Base-by-base conservation (phyloP, 2,329 filamentous ascomycete species). In the Mycosphaerella arachidis region DNA sequence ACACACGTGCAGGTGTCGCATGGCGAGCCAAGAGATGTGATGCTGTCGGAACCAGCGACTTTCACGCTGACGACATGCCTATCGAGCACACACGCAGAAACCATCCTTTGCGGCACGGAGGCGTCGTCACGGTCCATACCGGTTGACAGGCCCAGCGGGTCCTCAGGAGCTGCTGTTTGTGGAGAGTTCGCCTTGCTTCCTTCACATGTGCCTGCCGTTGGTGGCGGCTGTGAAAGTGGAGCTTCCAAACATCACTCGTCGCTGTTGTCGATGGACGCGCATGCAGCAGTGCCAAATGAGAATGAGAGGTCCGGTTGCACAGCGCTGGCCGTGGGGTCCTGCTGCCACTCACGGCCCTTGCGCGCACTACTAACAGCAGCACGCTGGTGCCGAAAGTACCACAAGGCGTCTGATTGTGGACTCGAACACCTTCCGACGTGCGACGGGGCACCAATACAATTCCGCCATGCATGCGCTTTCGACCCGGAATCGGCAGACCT, bases 391-490 rank as follows among this genome's bases (percentile, higher is more conserved):
- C 61, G 63, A 61, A 59, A 55, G 63, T 62, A 53, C 54, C 55
- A 63, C 61, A 63, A 53, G 58, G 63, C 61, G 63, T 59, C 58
- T 29, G 51, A 33, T 55, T 56, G 59, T 59, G 58, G 51, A 53
- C 58, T 58, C 60, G 56, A 56, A 48, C 59, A 56, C 45, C 57
- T 55, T 35, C 59, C 59, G 61, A 60, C 16, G 59, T 63, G 56
- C 53, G 45, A 65, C 63, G 63, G 57, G 53, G 61, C 61, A 63
- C 61, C 63, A 63, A 65, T 65, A 61, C 62, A 56, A 50, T 33
- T 55, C 50, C 48, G 45, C 20, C 35, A 51, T 55, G 58, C 61
- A 55, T 58, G 56, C 33, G 24, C n/a, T 57, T 31, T 31, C 35
- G 55, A 55, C 57, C 57, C 62, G 53, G 59, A 57, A 55, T 57